Evolutionary conservation across 495 filamentous ascomycete genomes (phyloP).

Genomic region (Lichina pygmaea): DNA sequence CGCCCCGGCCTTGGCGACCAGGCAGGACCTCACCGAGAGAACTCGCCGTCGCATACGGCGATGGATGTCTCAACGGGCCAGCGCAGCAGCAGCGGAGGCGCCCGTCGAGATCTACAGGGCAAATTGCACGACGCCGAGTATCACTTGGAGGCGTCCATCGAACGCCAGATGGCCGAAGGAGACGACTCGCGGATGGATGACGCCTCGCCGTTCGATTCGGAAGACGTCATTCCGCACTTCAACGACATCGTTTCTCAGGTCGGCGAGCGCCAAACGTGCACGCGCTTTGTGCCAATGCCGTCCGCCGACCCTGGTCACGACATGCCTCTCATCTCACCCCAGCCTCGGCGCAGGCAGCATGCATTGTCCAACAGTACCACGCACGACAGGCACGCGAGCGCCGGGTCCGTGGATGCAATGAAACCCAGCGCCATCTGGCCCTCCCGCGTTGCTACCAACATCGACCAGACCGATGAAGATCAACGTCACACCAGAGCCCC

Average conservation of each 20-base stretch:
- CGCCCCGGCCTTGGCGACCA: too few relatives aligned
- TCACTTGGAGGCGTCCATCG: constrained; percentile 46
- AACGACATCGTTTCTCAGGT: background rate
- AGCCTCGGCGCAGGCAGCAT: constrained; percentile 14
- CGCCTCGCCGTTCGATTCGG: background rate
- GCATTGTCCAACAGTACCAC: constrained; percentile 16
- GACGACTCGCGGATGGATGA: background rate
- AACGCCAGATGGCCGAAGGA: constrained; percentile 36
- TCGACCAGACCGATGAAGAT: too few relatives aligned
- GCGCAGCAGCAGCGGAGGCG: too few relatives aligned
- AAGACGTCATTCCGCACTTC: constrained; percentile 9
- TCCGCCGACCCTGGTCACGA: background rate
- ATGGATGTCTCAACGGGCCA: too few relatives aligned
- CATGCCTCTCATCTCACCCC: background rate
- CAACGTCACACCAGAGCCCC: too few relatives aligned
- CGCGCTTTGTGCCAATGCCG: background rate
- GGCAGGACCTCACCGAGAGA: too few relatives aligned
- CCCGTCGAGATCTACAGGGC: constrained; percentile 33
- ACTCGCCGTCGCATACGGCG: too few relatives aligned
- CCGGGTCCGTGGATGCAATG: too few relatives aligned
- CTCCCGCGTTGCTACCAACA: too few relatives aligned
- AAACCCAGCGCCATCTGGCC: too few relatives aligned
- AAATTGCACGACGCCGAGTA: constrained; percentile 74
- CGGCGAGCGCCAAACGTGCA: too few relatives aligned
- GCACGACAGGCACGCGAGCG: too few relatives aligned